Evolutionary conservation across 352 stramenopile species (phyloP).

Genomic region (Globisporangium yorkense): DNA sequence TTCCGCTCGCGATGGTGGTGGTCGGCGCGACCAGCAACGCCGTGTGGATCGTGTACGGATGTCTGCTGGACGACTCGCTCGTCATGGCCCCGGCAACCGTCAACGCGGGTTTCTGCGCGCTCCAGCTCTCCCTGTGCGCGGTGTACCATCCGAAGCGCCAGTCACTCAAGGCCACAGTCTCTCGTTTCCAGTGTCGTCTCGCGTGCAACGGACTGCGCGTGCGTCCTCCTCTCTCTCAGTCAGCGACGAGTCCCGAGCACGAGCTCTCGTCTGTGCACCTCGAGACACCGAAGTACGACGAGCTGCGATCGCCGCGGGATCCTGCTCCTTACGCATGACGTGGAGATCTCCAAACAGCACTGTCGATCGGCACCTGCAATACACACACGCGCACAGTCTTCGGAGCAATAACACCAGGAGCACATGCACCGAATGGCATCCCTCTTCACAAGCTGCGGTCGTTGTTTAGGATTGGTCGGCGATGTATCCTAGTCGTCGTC

Average conservation of each 20-base stretch:
- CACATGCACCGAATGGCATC: background rate
- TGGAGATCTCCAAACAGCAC: background rate
- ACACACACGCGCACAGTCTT: too few species aligned
- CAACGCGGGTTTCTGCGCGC: constrained; percentile 25
- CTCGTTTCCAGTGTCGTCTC: constrained; percentile 2
- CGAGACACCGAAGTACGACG: constrained; percentile 15
- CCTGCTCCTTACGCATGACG: background rate
- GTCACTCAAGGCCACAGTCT: constrained; percentile 4
- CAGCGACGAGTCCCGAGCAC: background rate
- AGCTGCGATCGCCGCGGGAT: background rate
- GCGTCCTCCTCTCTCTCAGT: background rate
- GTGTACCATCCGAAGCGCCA: constrained; percentile 17
- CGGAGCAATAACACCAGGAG: background rate
- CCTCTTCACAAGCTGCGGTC: background rate
- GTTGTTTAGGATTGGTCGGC: too few species aligned
- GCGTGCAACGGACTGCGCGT: background rate
- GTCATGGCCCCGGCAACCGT: constrained; percentile 26
- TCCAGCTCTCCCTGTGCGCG: constrained; percentile 30
- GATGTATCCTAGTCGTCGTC: background rate
- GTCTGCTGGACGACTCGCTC: constrained; percentile 26
- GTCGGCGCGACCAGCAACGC: constrained; percentile 33
- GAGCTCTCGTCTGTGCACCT: constrained; percentile 17
- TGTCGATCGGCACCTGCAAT: too few species aligned
- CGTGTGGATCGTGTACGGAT: constrained; percentile 33
- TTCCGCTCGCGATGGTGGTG: constrained; percentile 31